A percentile compares a stretch with the other conserved stretches of the same genome.
Evolutionary conservation across 1,284 basidiomycete species (phyloP).

Genomic region (Meira nashicola): DNA sequence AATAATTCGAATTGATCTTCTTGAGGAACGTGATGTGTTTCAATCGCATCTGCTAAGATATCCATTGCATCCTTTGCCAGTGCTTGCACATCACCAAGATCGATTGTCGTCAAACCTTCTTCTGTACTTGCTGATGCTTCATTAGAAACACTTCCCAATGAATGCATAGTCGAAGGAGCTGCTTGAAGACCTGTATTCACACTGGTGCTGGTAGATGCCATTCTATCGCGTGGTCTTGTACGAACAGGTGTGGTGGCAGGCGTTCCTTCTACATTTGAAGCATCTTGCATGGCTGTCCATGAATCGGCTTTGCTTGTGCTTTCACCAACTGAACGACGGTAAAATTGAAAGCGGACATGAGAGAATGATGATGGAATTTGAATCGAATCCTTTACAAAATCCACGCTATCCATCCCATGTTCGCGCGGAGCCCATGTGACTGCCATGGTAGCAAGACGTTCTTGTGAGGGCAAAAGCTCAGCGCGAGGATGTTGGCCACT

Average conservation of each 20-base stretch:
- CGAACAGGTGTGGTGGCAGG: background rate
- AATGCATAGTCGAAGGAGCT: background rate
- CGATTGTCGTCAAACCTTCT: slow-evolving; percentile 32
- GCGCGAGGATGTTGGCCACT: slow-evolving; percentile 55
- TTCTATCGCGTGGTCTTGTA: background rate
- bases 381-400: slow-evolving; percentile 49
- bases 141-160: background rate
- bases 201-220: background rate
- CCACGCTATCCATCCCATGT: slow-evolving; percentile 54
- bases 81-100: slow-evolving; percentile 22
- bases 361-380: slow-evolving; percentile 47
- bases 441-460: slow-evolving; percentile 42
- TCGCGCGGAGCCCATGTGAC: slow-evolving; percentile 46
- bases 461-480: slow-evolving; percentile 38
- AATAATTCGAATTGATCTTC: slow-evolving; percentile 84
- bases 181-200: background rate
- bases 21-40: slow-evolving; percentile 69
- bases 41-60: slow-evolving; percentile 69
- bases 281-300: background rate
- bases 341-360: slow-evolving; percentile 56
- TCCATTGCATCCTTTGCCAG: slow-evolving; percentile 23
- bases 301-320: background rate
- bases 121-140: slow-evolving; percentile 10
- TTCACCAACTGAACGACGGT: slow-evolving; percentile 33
- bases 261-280: background rate